phyloP scores from a whole-genome alignment of 2,329 filamentous ascomycete genomes.

The Pseudocercospora ulei region DNA sequence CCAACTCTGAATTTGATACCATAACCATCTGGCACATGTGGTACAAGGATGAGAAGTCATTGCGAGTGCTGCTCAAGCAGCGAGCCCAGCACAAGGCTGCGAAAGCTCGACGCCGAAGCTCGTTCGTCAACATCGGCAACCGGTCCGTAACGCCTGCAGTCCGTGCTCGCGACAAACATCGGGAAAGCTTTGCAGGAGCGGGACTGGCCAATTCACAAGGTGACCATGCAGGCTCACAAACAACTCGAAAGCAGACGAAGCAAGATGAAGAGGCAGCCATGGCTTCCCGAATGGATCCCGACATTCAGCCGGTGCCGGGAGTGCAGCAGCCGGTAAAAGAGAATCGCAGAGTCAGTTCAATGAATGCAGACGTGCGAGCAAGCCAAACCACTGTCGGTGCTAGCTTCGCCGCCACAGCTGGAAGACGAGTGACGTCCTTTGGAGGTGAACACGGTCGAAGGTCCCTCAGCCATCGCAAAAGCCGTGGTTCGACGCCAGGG shows the following conservation, averaged over 20 bases:
- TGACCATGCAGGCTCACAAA: conserved; percentile 21
- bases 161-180: conserved; percentile 51
- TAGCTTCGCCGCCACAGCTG: conserved; percentile 44
- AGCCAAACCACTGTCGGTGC: conserved; percentile 37
- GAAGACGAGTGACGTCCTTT: conserved; percentile 61
- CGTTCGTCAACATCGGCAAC: conserved; percentile 55
- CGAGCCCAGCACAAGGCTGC: conserved; percentile 35
- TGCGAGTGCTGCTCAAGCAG: conserved; percentile 38
- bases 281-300: conserved; percentile 44
- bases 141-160: conserved; percentile 65
- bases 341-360: conserved; percentile 79
- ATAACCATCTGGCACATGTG: conserved; percentile 79
- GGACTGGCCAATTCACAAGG: conserved; percentile 31
- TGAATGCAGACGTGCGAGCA: conserved; percentile 50
- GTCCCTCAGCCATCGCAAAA: conserved; percentile 47
- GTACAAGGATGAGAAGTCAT: conserved; percentile 60
- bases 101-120: conserved; percentile 54
- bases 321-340: conserved; percentile 47
- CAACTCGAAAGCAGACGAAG: conserved; percentile 26
- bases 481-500: conserved; percentile 50
- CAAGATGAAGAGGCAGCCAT: conserved; percentile 41
- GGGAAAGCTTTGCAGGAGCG: conserved; percentile 64
- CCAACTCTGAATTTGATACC: conserved; percentile 63
- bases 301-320: conserved; percentile 35
- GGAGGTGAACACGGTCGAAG: conserved; percentile 55